Conservation (phyloP, 1,284 basidiomycete species). For the Ceratobasidium theobromae region DNA sequence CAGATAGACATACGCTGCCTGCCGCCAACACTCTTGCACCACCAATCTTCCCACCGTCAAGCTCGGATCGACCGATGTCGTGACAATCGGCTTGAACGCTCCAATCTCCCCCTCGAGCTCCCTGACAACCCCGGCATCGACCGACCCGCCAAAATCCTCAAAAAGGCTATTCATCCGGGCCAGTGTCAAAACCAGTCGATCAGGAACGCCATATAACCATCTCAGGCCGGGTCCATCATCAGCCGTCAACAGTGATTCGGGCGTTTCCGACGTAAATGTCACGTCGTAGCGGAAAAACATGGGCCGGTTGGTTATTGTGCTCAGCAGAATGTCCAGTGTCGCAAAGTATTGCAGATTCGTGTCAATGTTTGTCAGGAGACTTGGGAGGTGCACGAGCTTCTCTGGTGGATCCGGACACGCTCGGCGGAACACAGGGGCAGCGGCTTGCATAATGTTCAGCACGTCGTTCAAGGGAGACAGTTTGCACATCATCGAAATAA, state of each 20-base stretch:
- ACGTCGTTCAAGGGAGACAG: neutral
- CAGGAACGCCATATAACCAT: constrained; percentile 15
- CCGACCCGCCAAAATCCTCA: neutral
- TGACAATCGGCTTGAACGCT: neutral
- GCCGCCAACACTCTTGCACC: constrained; percentile 7
- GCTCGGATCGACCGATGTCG: neutral
- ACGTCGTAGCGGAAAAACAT: constrained; percentile 12
- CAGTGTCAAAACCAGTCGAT: neutral
- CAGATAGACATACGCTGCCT: neutral
- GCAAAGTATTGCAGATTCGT: neutral
- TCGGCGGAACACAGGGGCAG: neutral
- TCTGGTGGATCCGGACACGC: neutral
- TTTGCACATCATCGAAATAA: neutral
- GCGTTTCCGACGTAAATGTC: neutral
- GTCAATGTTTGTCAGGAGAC: neutral
- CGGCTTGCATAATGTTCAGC: neutral
- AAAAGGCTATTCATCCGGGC: constrained; percentile 7
- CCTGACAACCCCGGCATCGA: neutral
- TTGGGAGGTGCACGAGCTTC: neutral
- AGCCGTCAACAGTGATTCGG: neutral
- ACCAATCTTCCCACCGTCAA: constrained; percentile 1
- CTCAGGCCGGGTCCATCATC: neutral
- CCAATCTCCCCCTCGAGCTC: neutral
- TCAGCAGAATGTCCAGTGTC: neutral
- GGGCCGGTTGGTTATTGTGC: neutral